phyloP scores from a whole-genome alignment of 306 rosid species.

The Cicer arietinum region DNA sequence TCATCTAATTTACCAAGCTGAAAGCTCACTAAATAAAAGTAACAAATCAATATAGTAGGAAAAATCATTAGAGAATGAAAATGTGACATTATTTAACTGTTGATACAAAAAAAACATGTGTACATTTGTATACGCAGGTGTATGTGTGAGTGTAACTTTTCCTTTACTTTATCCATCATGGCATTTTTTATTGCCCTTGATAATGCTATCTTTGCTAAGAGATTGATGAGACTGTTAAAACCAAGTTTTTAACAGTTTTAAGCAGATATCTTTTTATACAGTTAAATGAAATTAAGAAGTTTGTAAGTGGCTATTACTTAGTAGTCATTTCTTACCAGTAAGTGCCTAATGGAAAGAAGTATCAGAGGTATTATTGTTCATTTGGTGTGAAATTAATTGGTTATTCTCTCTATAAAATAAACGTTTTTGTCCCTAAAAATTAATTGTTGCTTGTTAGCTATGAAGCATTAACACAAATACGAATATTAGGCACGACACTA shows the following conservation, averaged over 20 bases:
- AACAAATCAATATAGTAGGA: slow-evolving; percentile 1
- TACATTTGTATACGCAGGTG: neutral
- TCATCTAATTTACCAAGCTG: slow-evolving; percentile 18
- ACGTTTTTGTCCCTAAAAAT: too few species aligned
- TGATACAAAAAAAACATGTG: neutral
- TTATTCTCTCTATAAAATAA: neutral
- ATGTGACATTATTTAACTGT: slow-evolving; percentile 20
- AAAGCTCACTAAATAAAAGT: too few species aligned
- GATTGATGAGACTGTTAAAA: neutral
- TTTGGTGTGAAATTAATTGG: neutral
- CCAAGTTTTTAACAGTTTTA: neutral
- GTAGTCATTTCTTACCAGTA: neutral
- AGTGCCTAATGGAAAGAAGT: neutral
- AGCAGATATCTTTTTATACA: too few species aligned
- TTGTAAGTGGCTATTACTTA: neutral
- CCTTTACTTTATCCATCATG: neutral
- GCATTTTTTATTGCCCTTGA: neutral
- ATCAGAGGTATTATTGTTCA: slow-evolving; percentile 2
- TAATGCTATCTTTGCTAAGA: slow-evolving; percentile 13
- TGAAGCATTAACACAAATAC: too few species aligned
- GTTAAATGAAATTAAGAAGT: neutral
- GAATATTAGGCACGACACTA: too few species aligned
- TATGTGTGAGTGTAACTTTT: neutral
- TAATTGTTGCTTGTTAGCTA: neutral
- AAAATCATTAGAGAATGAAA: slow-evolving; percentile 39